Evolutionary conservation across 2,329 filamentous ascomycete species (phyloP), one percentile per base, ranked within the genome.

Genomic region (Rutstroemia sp.): DNA sequence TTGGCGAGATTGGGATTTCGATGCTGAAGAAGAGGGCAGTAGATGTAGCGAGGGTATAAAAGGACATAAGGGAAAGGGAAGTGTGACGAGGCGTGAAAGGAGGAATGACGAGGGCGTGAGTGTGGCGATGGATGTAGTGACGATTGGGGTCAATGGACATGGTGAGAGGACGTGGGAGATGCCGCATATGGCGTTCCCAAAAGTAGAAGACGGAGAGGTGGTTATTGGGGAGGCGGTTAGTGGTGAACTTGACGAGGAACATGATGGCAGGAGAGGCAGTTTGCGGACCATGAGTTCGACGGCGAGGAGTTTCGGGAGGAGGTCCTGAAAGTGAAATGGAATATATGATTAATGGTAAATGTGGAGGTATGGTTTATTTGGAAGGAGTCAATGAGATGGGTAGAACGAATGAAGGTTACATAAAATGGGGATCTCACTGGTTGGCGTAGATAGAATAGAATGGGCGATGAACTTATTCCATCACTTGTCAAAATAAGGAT

Each of bases 1-100:
- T 41, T 64, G 63, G 63, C 48, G 58, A 10, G 63, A 64, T n/a
- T 64, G 58, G 57, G 59, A 64, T 49, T 61, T 58, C 38, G 61
- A 64, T 51, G 60, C 59, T 23, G 62, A 63, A 23, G 61, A 62
- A 5, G 50, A 46, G 37, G 47, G n/a, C 0, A 51, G 30, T 14
- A 46, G 44, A 17, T 38, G 27, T 48, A 48, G 46, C 19, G 41
- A 56, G 8, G 44, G 54, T 12, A 25, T 46, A 23, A 41, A 23
- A 41, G 48, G 48, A 16, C 53, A 62, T 25, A 63, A 57, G 12
- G 23, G 30, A 9, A 59, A 57, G 21, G 56, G 49, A 10, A 62
- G 60, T 34, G 54, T 58, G 5, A 38, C 53, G 25, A 56, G 49
- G 30, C 59, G 59, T 27, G 30, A 44, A 19, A 51, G 41, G 45